A percentile compares a stretch with the other conserved stretches of the same genome.
Conservation (phyloP, 2,329 filamentous ascomycete genomes). For the Thermomyces lanuginosus region DNA sequence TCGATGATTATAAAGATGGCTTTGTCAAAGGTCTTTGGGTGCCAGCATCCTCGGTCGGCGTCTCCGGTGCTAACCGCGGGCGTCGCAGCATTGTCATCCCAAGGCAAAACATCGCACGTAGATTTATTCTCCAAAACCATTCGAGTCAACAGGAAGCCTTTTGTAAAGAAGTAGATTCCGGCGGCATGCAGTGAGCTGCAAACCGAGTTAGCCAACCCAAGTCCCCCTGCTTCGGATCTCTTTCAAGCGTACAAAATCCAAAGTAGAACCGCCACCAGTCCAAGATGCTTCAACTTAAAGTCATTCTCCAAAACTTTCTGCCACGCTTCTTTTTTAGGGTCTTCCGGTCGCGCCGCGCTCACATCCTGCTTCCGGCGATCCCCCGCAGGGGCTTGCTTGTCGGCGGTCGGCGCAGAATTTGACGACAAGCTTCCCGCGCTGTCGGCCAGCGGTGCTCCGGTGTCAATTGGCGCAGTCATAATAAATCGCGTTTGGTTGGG, state of each 20-base stretch:
- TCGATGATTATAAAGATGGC: slow-evolving; percentile 84
- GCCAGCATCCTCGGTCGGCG: slow-evolving; percentile 67
- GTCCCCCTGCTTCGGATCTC: too few relatives aligned
- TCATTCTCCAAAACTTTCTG: slow-evolving; percentile 18
- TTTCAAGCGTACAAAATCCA: slow-evolving; percentile 22
- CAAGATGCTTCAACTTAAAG: slow-evolving; percentile 23
- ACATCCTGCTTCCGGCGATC: neutral
- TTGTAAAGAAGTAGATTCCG: slow-evolving; percentile 83
- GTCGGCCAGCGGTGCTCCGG: too few relatives aligned
- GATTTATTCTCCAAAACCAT: slow-evolving; percentile 64
- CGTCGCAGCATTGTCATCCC: slow-evolving; percentile 27
- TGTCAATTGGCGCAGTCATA: too few relatives aligned
- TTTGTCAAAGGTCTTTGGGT: slow-evolving; percentile 82
- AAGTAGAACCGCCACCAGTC: slow-evolving; percentile 21
- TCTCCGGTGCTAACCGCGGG: slow-evolving; percentile 7
- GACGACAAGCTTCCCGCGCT: neutral
- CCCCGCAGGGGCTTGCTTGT: slow-evolving; percentile 1
- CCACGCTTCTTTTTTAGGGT: slow-evolving; percentile 15
- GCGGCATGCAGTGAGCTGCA: slow-evolving; percentile 52
- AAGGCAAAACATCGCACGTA: slow-evolving; percentile 51
- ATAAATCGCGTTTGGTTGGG: too few relatives aligned
- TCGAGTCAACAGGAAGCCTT: slow-evolving; percentile 82
- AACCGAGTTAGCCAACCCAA: too few relatives aligned
- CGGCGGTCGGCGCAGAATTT: neutral
- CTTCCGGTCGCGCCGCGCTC: slow-evolving; percentile 6